Conservation (phyloP, 768 basidiomycete species). For the Boletus eberwhitei region DNA sequence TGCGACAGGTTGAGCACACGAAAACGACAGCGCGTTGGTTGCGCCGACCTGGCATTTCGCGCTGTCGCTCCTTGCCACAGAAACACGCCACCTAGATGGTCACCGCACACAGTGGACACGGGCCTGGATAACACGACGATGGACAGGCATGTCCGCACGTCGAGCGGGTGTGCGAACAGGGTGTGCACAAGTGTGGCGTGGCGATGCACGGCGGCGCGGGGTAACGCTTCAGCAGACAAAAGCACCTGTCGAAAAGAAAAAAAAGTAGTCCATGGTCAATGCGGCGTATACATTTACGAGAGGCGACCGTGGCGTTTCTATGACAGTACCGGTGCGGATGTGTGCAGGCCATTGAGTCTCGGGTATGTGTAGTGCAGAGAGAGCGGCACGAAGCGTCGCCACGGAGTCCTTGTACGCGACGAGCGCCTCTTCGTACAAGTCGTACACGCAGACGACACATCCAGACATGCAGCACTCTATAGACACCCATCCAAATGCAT, state of each 20-base stretch:
- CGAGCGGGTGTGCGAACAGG: constrained; percentile 58
- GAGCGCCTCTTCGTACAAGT: constrained; percentile 76
- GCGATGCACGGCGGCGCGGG: constrained; percentile 68
- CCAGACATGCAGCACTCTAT: constrained; percentile 94
- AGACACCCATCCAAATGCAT: neutral
- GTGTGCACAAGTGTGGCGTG: constrained; percentile 75
- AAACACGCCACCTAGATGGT: constrained; percentile 76
- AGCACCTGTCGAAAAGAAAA: constrained; percentile 56
- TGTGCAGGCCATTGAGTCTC: constrained; percentile 62
- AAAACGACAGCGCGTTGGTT: constrained; percentile 18
- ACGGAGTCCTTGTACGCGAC: constrained; percentile 59
- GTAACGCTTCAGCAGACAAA: constrained; percentile 72
- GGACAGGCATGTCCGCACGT: constrained; percentile 81
- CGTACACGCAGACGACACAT: constrained; percentile 90
- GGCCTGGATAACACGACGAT: constrained; percentile 87
- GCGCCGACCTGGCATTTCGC: constrained; percentile 48
- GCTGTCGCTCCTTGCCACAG: constrained; percentile 55
- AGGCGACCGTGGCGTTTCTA: neutral
- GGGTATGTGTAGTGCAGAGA: constrained; percentile 48
- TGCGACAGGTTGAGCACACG: constrained; percentile 40
- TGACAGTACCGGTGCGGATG: constrained; percentile 33
- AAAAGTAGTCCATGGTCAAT: neutral
- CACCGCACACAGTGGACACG: constrained; percentile 90
- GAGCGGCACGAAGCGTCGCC: constrained; percentile 44
- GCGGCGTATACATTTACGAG: neutral